A percentile compares a stretch with the other conserved stretches of the same genome.
Evolutionary conservation across 345 rosid species (phyloP).

Genomic region (Hibiscus syriacus): DNA sequence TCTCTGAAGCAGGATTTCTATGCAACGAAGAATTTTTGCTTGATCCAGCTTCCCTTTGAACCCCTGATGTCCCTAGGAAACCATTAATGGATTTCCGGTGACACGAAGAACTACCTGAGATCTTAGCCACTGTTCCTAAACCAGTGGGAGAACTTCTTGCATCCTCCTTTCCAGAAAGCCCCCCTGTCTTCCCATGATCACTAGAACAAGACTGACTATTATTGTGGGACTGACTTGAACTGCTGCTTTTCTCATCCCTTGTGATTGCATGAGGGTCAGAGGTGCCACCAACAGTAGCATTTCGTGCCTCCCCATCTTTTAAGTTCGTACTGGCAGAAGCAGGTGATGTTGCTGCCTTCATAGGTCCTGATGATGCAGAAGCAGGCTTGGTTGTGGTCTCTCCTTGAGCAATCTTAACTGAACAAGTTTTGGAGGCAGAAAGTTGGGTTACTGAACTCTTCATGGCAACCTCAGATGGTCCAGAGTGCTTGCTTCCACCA

Average conservation of each 20-base stretch:
- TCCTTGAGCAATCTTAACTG: slow-evolving; percentile 41
- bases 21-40: slow-evolving; percentile 44
- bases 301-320: slow-evolving; percentile 53
- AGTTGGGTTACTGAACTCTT: slow-evolving; percentile 51
- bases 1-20: slow-evolving; percentile 46
- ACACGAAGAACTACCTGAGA: slow-evolving; percentile 40
- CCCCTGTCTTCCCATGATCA: slow-evolving; percentile 55
- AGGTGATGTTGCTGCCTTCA: slow-evolving; percentile 43
- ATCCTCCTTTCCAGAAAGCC: slow-evolving; percentile 53
- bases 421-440: slow-evolving; percentile 53
- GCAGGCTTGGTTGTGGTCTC: slow-evolving; percentile 45
- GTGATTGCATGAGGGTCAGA: slow-evolving; percentile 37
- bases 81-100: slow-evolving; percentile 55
- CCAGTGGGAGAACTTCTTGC: slow-evolving; percentile 54
- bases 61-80: slow-evolving; percentile 32
- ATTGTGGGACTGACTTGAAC: slow-evolving; percentile 81
- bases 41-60: slow-evolving; percentile 43
- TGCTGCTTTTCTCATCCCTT: slow-evolving; percentile 71
- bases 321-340: slow-evolving; percentile 29
- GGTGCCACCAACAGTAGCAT: slow-evolving; percentile 22
- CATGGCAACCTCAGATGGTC: slow-evolving; percentile 47
- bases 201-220: slow-evolving; percentile 67
- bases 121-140: slow-evolving; percentile 36
- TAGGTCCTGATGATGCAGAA: slow-evolving; percentile 46
- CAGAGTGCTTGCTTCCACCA: slow-evolving; percentile 44